phyloP scores from a whole-genome alignment of 2,329 filamentous ascomycete genomes.

The Fusarium staphyleae region DNA sequence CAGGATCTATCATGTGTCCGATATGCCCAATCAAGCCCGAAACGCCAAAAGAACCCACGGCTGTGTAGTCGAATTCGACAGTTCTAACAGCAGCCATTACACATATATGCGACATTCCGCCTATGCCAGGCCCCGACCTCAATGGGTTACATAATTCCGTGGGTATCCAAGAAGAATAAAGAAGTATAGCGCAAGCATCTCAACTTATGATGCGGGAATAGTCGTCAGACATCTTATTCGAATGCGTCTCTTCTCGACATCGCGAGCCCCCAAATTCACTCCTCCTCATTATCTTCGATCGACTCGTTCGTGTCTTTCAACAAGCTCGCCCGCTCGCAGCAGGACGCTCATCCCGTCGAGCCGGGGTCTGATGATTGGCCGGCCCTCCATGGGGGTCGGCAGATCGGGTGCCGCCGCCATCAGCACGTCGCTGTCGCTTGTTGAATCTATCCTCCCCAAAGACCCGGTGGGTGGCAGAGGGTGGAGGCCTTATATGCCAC shows the following conservation, averaged over 20 bases:
- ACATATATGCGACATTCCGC: constrained; percentile 3
- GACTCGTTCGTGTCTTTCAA: constrained; percentile 52
- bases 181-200: constrained; percentile 1
- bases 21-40: background rate
- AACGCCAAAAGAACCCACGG: constrained; percentile 23
- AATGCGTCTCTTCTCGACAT: background rate
- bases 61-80: constrained; percentile 4
- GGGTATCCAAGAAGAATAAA: constrained; percentile 33
- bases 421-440: constrained; percentile 43
- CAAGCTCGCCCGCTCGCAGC: constrained; percentile 65
- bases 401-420: constrained; percentile 42
- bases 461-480: constrained; percentile 45
- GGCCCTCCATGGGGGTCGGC: constrained; percentile 24
- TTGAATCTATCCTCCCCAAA: constrained; percentile 43
- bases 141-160: constrained; percentile 23
- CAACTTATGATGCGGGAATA: background rate
- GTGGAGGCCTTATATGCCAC: constrained; percentile 44
- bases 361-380: constrained; percentile 37
- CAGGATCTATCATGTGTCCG: background rate
- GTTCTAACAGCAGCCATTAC: constrained; percentile 21
- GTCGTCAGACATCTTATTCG: background rate
- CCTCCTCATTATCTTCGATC: constrained; percentile 14
- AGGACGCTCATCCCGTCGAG: constrained; percentile 67
- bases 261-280: background rate
- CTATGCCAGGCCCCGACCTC: constrained; percentile 6